Evolutionary conservation across 176 grass and related monocot species (phyloP).

Genomic region (Triticum monococcum): DNA sequence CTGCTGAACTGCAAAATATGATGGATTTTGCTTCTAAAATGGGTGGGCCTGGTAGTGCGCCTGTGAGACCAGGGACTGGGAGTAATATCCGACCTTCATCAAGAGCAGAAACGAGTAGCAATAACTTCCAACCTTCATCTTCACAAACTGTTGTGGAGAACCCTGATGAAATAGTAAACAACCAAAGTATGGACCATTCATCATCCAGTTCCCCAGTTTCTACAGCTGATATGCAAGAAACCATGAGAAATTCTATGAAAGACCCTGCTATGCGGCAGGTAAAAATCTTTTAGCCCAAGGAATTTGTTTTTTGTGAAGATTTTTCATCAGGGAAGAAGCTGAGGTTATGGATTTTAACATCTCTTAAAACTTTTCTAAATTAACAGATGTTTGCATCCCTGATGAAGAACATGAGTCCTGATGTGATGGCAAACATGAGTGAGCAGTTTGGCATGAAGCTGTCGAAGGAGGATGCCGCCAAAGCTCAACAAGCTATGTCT

Average conservation of each 20-base stretch:
- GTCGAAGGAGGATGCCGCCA: slow-evolving; percentile 85
- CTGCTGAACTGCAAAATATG: slow-evolving; percentile 87
- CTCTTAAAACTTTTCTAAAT: slow-evolving; percentile 10
- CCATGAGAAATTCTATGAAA: slow-evolving; percentile 80
- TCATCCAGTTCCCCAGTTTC: slow-evolving; percentile 45
- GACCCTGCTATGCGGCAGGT: slow-evolving; percentile 97
- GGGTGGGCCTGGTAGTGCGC: slow-evolving; percentile 43
- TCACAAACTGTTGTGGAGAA: slow-evolving; percentile 14
- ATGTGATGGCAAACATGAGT: slow-evolving; percentile 97
- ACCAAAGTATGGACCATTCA: slow-evolving; percentile 46
- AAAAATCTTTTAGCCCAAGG: slow-evolving; percentile 18
- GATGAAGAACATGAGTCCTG: slow-evolving; percentile 97
- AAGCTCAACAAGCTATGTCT: slow-evolving; percentile 84
- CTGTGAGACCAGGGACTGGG: slow-evolving; percentile 12
- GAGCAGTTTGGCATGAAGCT: slow-evolving; percentile 94
- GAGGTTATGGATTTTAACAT: slow-evolving; percentile 23
- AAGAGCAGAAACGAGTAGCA: slow-evolving; percentile 12
- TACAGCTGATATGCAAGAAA: slow-evolving; percentile 69
- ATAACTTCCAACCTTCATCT: slow-evolving; percentile 29
- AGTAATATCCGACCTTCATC: slow-evolving; percentile 39
- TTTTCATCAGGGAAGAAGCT: not conserved
- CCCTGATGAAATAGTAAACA: slow-evolving; percentile 30
- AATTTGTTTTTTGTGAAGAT: slow-evolving; percentile 15
- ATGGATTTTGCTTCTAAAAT: slow-evolving; percentile 64
- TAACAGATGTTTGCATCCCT: slow-evolving; percentile 85